Conservation (phyloP, 2,329 filamentous ascomycete genomes). For the Geosmithia flava region DNA sequence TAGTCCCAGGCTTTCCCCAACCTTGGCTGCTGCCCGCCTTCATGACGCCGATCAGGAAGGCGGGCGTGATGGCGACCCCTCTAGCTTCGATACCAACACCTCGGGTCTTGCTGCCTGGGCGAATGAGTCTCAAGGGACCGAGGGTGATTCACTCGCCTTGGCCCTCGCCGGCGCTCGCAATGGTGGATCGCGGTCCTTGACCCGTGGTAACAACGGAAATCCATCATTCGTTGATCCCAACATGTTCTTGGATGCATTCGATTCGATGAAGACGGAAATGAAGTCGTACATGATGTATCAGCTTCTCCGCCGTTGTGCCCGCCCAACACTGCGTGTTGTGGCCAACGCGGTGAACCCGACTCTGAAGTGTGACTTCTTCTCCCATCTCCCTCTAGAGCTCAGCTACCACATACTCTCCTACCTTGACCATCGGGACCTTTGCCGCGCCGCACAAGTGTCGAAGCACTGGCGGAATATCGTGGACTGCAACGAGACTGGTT, state of each 20-base stretch:
- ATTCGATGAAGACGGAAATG: slow-evolving; percentile 80
- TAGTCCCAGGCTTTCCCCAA: slow-evolving; percentile 88
- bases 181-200: slow-evolving; percentile 11
- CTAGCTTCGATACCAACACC: slow-evolving; percentile 17
- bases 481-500: slow-evolving; percentile 87
- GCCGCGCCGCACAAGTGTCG: slow-evolving; percentile 82
- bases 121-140: slow-evolving; percentile 27
- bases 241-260: slow-evolving; percentile 77
- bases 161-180: slow-evolving; percentile 9
- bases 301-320: slow-evolving; percentile 74
- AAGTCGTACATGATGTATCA: slow-evolving; percentile 97
- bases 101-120: slow-evolving; percentile 18
- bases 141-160: slow-evolving; percentile 13
- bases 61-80: slow-evolving; percentile 23
- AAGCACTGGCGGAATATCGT: slow-evolving; percentile 87
- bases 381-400: slow-evolving; percentile 72
- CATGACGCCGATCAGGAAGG: slow-evolving; percentile 31
- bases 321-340: slow-evolving; percentile 79
- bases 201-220: slow-evolving; percentile 9
- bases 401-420: slow-evolving; percentile 80
- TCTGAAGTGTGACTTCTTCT: slow-evolving; percentile 85
- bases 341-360: slow-evolving; percentile 88
- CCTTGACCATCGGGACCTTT: slow-evolving; percentile 75
- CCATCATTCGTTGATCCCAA: slow-evolving; percentile 63
- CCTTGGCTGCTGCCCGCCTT: slow-evolving; percentile 58